phyloP scores from a whole-genome alignment of 805 yeast species.

The Hanseniaspora pseudoguilliermondii region DNA sequence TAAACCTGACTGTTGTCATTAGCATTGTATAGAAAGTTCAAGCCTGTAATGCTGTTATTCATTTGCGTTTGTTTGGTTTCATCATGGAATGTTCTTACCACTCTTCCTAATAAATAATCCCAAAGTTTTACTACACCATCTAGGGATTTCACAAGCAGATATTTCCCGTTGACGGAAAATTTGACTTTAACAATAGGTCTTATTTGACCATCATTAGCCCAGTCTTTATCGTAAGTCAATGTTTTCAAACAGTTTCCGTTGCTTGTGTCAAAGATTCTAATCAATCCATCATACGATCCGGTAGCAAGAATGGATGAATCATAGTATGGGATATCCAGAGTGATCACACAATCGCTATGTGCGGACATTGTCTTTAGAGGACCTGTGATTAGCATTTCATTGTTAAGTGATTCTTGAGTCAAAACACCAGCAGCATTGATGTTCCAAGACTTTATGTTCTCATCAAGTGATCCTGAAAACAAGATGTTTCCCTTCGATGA shows the following conservation, averaged over 20 bases:
- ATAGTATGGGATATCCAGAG: conserved; percentile 61
- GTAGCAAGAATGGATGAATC: conserved; percentile 68
- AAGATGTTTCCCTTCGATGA: conserved; percentile 64
- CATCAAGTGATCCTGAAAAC: conserved; percentile 78
- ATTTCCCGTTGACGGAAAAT: conserved; percentile 71
- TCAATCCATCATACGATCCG: conserved; percentile 83
- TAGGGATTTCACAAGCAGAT: conserved; percentile 59
- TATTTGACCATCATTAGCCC: conserved; percentile 42
- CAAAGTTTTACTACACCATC: conserved; percentile 72
- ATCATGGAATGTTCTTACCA: conserved; percentile 52
- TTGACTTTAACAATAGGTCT: conserved; percentile 61
- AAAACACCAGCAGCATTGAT: conserved; percentile 30
- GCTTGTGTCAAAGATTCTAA: conserved; percentile 73
- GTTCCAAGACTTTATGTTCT: conserved; percentile 86
- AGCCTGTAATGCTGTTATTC: conserved; percentile 5
- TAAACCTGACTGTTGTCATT: background rate
- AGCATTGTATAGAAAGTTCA: conserved; percentile 1
- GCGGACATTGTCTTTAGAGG: conserved; percentile 74
- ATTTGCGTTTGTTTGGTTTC: conserved; percentile 2
- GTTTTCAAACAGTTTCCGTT: conserved; percentile 90
- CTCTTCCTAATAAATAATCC: conserved; percentile 74
- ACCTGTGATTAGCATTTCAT: conserved; percentile 33
- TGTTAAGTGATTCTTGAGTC: background rate
- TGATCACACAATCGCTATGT: conserved; percentile 79
- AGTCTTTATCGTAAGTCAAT: conserved; percentile 63